Evolutionary conservation across 2,329 filamentous ascomycete genomes (phyloP).

Genomic region (Epichloe typhina): DNA sequence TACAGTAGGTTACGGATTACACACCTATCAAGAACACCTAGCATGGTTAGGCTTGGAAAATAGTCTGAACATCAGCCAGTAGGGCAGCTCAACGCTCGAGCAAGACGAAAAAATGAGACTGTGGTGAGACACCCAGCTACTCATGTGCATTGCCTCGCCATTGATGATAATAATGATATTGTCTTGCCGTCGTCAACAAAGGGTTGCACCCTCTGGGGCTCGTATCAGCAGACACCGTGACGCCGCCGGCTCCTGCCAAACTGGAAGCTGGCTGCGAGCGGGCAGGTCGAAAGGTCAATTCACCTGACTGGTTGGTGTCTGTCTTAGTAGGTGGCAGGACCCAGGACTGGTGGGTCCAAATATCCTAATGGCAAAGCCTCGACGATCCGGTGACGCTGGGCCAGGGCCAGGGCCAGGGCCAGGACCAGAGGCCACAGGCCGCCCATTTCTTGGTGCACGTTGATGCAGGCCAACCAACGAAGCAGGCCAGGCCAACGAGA

Average conservation of each 20-base stretch:
- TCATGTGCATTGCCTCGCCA: not conserved
- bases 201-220: not conserved
- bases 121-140: not conserved
- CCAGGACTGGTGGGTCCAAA: not conserved
- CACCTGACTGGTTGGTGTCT: too few species aligned
- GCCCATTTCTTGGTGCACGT: too few species aligned
- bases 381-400: not conserved
- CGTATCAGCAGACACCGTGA: too few species aligned
- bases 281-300: too few species aligned
- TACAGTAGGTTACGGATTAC: too few species aligned
- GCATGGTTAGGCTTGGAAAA: too few species aligned
- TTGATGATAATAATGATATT: too few species aligned
- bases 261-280: too few species aligned
- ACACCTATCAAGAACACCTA: too few species aligned
- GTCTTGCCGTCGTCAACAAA: not conserved
- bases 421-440: too few species aligned
- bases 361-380: not conserved
- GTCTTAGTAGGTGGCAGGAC: not conserved
- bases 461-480: not conserved
- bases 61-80: too few species aligned
- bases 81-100: not conserved
- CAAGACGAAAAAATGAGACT: not conserved
- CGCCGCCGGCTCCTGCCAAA: too few species aligned
- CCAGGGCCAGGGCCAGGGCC: not conserved
- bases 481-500: constrained; percentile 4